These are phyloP conservation scores for Penicillium canescens DNA, from an alignment of 495 filamentous ascomycete genomes.

Conservation along the genomic window DNA sequence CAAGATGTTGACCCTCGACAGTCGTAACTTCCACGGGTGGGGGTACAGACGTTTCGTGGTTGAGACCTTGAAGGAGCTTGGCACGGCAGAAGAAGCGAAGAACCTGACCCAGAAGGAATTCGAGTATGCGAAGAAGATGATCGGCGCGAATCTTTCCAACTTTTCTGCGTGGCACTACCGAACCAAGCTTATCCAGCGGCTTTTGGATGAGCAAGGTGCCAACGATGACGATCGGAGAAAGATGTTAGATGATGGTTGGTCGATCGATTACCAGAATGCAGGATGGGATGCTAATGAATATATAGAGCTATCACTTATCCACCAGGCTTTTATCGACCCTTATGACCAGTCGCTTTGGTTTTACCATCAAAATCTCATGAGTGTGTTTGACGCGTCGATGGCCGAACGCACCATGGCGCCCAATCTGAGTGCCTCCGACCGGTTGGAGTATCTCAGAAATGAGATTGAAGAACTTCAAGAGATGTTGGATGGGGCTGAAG, in stretches of 20 bases:
- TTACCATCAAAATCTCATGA: slow-evolving; percentile 85
- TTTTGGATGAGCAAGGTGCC: slow-evolving; percentile 69
- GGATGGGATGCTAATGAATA: slow-evolving; percentile 4
- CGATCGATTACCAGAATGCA: slow-evolving; percentile 6
- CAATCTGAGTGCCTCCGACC: slow-evolving; percentile 59
- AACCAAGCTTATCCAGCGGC: slow-evolving; percentile 73
- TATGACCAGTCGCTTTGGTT: slow-evolving; percentile 95
- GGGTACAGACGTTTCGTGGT: slow-evolving; percentile 83
- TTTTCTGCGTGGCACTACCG: slow-evolving; percentile 97
- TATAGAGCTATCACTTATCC: slow-evolving; percentile 71
- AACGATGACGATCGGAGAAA: slow-evolving; percentile 58
- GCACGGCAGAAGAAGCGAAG: slow-evolving; percentile 36
- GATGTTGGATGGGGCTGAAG: slow-evolving; percentile 70
- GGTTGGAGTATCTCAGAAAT: slow-evolving; percentile 62
- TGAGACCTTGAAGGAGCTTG: slow-evolving; percentile 60
- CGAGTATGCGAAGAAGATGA: slow-evolving; percentile 86
- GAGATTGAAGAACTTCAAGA: slow-evolving; percentile 72
- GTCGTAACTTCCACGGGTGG: slow-evolving; percentile 97
- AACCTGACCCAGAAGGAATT: slow-evolving; percentile 80
- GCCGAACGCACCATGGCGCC: slow-evolving; percentile 59
- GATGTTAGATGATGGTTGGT: slow-evolving; percentile 72
- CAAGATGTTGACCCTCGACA: slow-evolving; percentile 85
- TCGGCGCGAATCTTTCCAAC: slow-evolving; percentile 79
- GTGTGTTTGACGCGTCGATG: slow-evolving; percentile 53
- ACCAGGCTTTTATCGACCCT: slow-evolving; percentile 79